These are phyloP conservation scores for Geotrichum australiense DNA, from an alignment of 1,139 yeast species.

Conservation along the genomic window DNA sequence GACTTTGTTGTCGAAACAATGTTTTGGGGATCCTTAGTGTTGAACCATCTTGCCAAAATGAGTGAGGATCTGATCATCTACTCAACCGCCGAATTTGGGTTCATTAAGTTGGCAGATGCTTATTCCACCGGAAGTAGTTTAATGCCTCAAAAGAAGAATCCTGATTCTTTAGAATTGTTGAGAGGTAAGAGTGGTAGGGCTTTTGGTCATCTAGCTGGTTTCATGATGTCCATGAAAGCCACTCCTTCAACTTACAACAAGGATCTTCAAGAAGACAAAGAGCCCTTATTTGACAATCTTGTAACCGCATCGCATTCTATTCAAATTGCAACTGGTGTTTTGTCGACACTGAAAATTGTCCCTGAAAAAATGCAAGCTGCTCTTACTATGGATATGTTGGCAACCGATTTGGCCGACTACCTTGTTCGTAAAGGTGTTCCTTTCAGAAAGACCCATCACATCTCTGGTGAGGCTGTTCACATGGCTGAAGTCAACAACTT, in stretches of 20 bases:
- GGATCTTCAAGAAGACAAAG: conserved; percentile 98
- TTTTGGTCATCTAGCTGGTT: conserved; percentile 90
- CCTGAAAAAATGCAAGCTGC: conserved; percentile 75
- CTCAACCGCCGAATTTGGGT: conserved; percentile 96
- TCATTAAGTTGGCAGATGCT: conserved; percentile 88
- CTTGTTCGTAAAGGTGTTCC: conserved; percentile 97
- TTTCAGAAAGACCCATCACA: conserved; percentile 97
- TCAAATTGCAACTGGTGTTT: conserved; percentile 90
- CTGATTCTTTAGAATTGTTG: conserved; percentile 87
- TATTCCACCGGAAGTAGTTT: conserved; percentile 96
- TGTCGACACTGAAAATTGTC: conserved; percentile 73
- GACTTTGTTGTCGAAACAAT: conserved; percentile 95
- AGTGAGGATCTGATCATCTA: conserved; percentile 92
- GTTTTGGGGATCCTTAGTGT: conserved; percentile 94
- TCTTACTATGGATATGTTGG: conserved; percentile 97
- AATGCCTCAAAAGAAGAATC: conserved; percentile 99
- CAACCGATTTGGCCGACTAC: conserved; percentile 96
- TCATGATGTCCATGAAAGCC: conserved; percentile 90
- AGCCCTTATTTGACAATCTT: conserved; percentile 87
- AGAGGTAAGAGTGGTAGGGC: conserved; percentile 98
- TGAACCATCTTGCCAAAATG: conserved; percentile 91
- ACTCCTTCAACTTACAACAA: conserved; percentile 96
- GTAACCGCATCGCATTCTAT: conserved; percentile 89
- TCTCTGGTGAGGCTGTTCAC: conserved; percentile 95
- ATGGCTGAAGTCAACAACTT: conserved; percentile 71